phyloP scores from a whole-genome alignment of 2,329 filamentous ascomycete species.

The Colletotrichum nymphaeae region DNA sequence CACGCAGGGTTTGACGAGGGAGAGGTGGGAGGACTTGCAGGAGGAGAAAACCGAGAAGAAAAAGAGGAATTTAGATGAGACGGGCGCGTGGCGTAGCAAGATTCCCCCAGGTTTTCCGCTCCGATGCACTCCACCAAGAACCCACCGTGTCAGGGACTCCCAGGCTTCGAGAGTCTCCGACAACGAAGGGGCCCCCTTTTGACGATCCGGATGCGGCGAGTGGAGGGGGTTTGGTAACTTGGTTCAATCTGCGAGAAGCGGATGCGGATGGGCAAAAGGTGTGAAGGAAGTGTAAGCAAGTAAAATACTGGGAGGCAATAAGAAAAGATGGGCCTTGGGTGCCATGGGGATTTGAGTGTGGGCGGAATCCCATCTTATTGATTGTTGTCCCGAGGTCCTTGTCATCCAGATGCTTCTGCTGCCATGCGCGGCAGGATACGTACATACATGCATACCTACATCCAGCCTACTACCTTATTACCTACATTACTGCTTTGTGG shows the following conservation, averaged over 20 bases:
- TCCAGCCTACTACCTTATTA: too few relatives aligned
- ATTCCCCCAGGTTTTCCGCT: slow-evolving; percentile 25
- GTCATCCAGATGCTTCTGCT: not conserved
- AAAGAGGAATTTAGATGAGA: slow-evolving; percentile 14
- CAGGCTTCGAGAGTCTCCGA: not conserved
- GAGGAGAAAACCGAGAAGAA: not conserved
- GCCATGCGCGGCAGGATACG: not conserved
- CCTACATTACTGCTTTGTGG: not conserved
- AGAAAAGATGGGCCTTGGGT: not conserved
- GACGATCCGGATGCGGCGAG: slow-evolving; percentile 20
- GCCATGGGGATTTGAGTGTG: not conserved
- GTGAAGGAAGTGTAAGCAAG: not conserved
- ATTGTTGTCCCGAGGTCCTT: not conserved
- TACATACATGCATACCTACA: not conserved
- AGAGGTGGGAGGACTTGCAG: not conserved
- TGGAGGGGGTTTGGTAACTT: not conserved
- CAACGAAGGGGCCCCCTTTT: slow-evolving; percentile 1
- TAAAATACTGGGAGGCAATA: not conserved
- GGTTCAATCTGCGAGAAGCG: not conserved
- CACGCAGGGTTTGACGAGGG: slow-evolving; percentile 26
- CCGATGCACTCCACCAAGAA: slow-evolving; percentile 10
- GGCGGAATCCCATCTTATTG: not conserved
- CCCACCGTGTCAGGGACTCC: not conserved
- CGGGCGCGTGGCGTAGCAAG: slow-evolving; percentile 24
- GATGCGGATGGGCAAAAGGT: not conserved